These are phyloP conservation scores for Alternaria ethzedia DNA, from an alignment of 2,329 filamentous ascomycete genomes.

Conservation along the genomic window DNA sequence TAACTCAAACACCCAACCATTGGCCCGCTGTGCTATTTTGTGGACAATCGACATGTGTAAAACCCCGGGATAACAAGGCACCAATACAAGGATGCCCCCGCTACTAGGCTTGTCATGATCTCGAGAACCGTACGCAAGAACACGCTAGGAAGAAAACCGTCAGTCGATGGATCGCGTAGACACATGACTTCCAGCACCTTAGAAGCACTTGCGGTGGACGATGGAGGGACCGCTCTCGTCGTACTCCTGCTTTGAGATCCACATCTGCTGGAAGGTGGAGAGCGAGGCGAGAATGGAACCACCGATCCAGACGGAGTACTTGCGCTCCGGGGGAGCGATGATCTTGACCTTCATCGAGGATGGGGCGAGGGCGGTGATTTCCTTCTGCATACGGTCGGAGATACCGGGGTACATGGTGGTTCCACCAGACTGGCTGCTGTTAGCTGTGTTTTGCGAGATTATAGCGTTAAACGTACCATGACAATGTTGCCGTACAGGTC, in stretches of 20 bases:
- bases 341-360: slow-evolving; percentile 99
- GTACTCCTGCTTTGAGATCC: slow-evolving; percentile 99
- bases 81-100: slow-evolving; percentile 45
- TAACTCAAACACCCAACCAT: slow-evolving; percentile 47
- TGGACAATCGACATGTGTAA: slow-evolving; percentile 46
- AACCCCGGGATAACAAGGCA: slow-evolving; percentile 44
- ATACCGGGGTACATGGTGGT: slow-evolving; percentile 99
- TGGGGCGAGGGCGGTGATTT: slow-evolving; percentile 98
- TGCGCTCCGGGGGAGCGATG: slow-evolving; percentile 99
- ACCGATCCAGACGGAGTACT: slow-evolving; percentile 99
- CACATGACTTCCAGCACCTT: slow-evolving; percentile 64
- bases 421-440: slow-evolving; percentile 83
- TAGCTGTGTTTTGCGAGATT: slow-evolving; percentile 32
- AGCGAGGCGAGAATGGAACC: slow-evolving; percentile 99
- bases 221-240: slow-evolving; percentile 99
- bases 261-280: slow-evolving; percentile 99
- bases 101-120: slow-evolving; percentile 47
- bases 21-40: slow-evolving; percentile 49
- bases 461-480: slow-evolving; percentile 74
- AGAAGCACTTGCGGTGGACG: slow-evolving; percentile 99
- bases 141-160: slow-evolving; percentile 37
- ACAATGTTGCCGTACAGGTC: slow-evolving; percentile 99
- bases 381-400: slow-evolving; percentile 99
- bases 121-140: slow-evolving; percentile 44
- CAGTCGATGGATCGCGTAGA: slow-evolving; percentile 22